Conservation (phyloP, 2,329 filamentous ascomycete genomes). For the Lachnellula suecica region DNA sequence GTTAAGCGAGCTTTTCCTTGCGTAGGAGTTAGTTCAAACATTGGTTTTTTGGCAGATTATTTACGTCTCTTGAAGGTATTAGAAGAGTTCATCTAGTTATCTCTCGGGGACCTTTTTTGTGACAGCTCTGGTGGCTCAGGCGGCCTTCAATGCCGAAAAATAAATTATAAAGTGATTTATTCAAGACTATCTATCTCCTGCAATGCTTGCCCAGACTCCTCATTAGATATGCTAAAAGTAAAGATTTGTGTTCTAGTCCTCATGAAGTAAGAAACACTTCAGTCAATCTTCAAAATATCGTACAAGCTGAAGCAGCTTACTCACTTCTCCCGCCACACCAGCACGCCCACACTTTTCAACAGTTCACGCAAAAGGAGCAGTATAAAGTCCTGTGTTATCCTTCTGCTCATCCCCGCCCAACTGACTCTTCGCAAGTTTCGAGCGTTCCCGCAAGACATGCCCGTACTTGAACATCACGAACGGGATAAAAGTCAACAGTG, state of each 20-base stretch:
- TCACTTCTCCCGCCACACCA: background rate
- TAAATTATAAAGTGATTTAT: too few relatives aligned
- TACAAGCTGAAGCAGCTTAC: background rate
- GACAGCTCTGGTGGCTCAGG: too few relatives aligned
- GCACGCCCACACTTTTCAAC: background rate
- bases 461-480: constrained; percentile 70
- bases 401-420: constrained; percentile 21
- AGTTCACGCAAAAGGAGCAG: constrained; percentile 17
- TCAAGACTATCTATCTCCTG: background rate
- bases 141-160: too few relatives aligned
- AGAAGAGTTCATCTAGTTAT: too few relatives aligned
- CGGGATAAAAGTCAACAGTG: constrained; percentile 70
- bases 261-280: background rate
- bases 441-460: constrained; percentile 33
- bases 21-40: too few relatives aligned
- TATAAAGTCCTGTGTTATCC: constrained; percentile 19
- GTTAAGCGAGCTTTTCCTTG: too few relatives aligned
- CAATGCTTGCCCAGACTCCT: background rate
- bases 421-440: constrained; percentile 28
- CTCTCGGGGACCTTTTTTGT: too few relatives aligned
- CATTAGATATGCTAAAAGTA: background rate
- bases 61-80: too few relatives aligned
- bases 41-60: too few relatives aligned
- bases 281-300: background rate
- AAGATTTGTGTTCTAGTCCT: background rate